A percentile compares a stretch with the other conserved stretches of the same genome.
phyloP scores from a whole-genome alignment of 2,329 filamentous ascomycete species.

The Fusarium albosuccineum region DNA sequence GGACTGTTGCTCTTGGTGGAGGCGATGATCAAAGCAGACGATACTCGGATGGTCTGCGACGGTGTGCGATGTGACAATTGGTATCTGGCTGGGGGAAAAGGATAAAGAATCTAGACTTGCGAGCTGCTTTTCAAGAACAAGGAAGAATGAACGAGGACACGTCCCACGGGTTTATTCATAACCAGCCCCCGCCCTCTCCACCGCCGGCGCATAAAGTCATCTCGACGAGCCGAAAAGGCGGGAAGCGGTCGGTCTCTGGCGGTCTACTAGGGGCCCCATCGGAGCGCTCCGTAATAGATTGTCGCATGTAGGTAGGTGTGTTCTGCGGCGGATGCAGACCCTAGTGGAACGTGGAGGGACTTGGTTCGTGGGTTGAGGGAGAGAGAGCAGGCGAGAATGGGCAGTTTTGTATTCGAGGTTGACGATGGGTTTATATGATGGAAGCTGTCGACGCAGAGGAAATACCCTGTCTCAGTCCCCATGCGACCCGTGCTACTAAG shows the following conservation, averaged over 20 bases:
- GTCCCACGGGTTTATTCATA: slow-evolving; percentile 12
- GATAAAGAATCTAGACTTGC: slow-evolving; percentile 10
- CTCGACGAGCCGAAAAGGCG: slow-evolving; percentile 26
- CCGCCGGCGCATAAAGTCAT: slow-evolving; percentile 6
- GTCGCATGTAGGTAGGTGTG: slow-evolving; percentile 21
- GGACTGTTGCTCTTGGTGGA: background rate
- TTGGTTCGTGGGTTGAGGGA: slow-evolving; percentile 31
- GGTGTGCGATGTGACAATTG: background rate
- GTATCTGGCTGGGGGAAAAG: background rate
- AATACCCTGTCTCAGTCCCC: background rate
- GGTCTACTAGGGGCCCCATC: slow-evolving; percentile 25
- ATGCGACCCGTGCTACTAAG: too few species aligned
- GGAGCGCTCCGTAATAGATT: slow-evolving; percentile 15
- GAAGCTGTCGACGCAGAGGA: background rate
- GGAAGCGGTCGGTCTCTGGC: background rate
- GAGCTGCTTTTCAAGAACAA: background rate
- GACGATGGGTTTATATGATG: background rate
- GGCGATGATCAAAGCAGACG: slow-evolving; percentile 9
- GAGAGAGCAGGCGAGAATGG: background rate
- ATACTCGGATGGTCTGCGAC: background rate
- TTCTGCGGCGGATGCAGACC: slow-evolving; percentile 17
- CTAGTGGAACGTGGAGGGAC: slow-evolving; percentile 36
- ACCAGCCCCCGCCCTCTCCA: background rate
- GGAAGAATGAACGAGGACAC: background rate
- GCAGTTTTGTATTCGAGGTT: background rate